These are phyloP conservation scores for Fusarium praegraminearum DNA, from an alignment of 2,329 filamentous ascomycete genomes.

Conservation along the genomic window DNA sequence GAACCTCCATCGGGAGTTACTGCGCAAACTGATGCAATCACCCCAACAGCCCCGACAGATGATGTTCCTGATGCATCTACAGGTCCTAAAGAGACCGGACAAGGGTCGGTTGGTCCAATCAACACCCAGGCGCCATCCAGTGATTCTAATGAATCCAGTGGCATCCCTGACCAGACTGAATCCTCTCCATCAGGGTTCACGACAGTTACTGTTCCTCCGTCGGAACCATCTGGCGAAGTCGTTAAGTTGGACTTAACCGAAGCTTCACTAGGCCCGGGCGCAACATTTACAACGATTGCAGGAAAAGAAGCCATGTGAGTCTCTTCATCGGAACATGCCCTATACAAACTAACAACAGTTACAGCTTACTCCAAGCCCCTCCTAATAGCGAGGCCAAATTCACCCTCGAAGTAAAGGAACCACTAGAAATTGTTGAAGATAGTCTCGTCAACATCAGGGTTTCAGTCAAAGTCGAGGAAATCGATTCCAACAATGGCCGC, in stretches of 20 bases:
- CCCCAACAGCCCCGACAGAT: background rate
- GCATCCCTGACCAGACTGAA: background rate
- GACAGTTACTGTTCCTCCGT: background rate
- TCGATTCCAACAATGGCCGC: background rate
- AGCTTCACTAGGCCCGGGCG: background rate
- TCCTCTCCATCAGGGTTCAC: background rate
- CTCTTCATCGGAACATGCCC: accelerated
- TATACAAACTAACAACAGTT: background rate
- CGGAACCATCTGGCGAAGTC: background rate
- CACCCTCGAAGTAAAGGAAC: background rate
- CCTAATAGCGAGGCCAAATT: background rate
- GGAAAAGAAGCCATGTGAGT: background rate
- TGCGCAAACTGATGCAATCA: background rate
- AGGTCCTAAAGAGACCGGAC: background rate
- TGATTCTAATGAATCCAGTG: background rate
- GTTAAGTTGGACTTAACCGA: background rate
- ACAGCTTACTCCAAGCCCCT: background rate
- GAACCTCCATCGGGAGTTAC: accelerated
- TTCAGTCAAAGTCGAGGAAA: background rate
- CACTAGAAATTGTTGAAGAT: background rate
- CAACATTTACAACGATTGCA: background rate
- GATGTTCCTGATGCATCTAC: accelerated
- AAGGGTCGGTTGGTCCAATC: background rate
- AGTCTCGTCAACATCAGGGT: background rate
- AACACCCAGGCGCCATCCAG: background rate